Evolutionary conservation across 2,329 filamentous ascomycete genomes (phyloP).

Genomic region (Albophoma yamanashiensis): DNA sequence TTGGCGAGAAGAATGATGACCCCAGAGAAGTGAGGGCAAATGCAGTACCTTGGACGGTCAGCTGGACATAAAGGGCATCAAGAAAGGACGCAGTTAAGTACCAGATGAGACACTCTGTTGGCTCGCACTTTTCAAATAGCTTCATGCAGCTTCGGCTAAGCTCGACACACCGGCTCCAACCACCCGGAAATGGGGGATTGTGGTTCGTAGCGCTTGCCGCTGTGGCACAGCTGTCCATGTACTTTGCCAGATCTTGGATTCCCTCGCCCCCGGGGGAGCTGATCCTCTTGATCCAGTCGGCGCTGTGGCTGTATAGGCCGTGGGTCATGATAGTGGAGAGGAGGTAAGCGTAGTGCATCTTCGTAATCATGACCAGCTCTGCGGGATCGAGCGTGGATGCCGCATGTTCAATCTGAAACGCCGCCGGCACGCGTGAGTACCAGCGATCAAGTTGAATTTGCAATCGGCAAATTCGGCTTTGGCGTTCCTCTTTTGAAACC

Average conservation of each 20-base stretch:
- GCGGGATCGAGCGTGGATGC: conserved; percentile 14
- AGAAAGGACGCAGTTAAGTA: conserved; percentile 2
- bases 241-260: conserved; percentile 10
- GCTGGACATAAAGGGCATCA: neutral
- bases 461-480: conserved; percentile 15
- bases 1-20: conserved; percentile 23
- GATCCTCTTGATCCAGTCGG: conserved; percentile 24
- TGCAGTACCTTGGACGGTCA: conserved; percentile 12
- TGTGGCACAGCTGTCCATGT: neutral
- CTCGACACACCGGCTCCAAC: conserved; percentile 21
- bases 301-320: conserved; percentile 25
- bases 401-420: conserved; percentile 23
- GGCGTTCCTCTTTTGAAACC: conserved; percentile 17
- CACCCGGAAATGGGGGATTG: conserved; percentile 12
- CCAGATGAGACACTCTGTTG: conserved; percentile 22
- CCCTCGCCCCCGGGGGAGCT: conserved; percentile 14
- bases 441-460: conserved; percentile 24
- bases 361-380: conserved; percentile 22
- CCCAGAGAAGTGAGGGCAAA: conserved; percentile 19
- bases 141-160: conserved; percentile 22
- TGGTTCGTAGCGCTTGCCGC: neutral
- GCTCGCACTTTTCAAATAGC: conserved; percentile 16
- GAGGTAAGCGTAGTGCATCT: conserved; percentile 25
- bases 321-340: conserved; percentile 24
- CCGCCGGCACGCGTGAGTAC: conserved; percentile 20